Evolutionary conservation across 306 rosid genomes (phyloP).

Genomic region (Morella rubra): DNA sequence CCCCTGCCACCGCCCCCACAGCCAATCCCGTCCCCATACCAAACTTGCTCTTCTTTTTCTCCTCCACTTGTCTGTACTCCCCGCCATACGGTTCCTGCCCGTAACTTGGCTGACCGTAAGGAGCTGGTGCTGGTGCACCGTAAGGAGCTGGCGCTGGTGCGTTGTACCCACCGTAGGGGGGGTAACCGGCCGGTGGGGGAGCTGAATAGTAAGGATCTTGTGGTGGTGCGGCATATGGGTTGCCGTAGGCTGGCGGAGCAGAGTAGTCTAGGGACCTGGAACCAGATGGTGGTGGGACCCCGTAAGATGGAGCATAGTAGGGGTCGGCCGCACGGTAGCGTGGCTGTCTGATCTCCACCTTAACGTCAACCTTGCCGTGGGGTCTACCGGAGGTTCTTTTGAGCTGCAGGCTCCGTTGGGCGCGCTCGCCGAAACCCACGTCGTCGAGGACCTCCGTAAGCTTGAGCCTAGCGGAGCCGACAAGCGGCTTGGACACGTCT

Average conservation of each 20-base stretch:
- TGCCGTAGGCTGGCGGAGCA: constrained; percentile 34
- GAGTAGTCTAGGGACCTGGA: constrained; percentile 34
- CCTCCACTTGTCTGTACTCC: constrained; percentile 15
- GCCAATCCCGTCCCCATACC: constrained; percentile 97
- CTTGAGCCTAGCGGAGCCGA: constrained; percentile 69
- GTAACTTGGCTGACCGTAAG: constrained; percentile 33
- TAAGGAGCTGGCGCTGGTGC: constrained; percentile 28
- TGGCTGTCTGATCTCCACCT: constrained; percentile 41
- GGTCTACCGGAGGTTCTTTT: constrained; percentile 89
- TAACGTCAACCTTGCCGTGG: constrained; percentile 66
- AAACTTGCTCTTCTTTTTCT: constrained; percentile 67
- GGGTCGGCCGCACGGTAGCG: constrained; percentile 46
- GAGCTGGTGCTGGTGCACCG: too few relatives aligned
- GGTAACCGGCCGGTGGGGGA: constrained; percentile 33
- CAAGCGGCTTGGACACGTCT: constrained; percentile 69
- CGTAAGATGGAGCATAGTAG: constrained; percentile 54
- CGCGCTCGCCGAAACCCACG: constrained; percentile 46
- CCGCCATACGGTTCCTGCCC: constrained; percentile 22
- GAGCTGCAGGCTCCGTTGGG: constrained; percentile 40
- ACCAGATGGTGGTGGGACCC: constrained; percentile 48
- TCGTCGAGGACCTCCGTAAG: constrained; percentile 51
- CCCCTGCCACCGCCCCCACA: constrained; percentile 79
- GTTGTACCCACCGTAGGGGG: constrained; percentile 31
- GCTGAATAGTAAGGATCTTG: constrained; percentile 43
- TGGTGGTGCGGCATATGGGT: constrained; percentile 19